phyloP scores from a whole-genome alignment of 306 rosid species.

The Vicia villosa region DNA sequence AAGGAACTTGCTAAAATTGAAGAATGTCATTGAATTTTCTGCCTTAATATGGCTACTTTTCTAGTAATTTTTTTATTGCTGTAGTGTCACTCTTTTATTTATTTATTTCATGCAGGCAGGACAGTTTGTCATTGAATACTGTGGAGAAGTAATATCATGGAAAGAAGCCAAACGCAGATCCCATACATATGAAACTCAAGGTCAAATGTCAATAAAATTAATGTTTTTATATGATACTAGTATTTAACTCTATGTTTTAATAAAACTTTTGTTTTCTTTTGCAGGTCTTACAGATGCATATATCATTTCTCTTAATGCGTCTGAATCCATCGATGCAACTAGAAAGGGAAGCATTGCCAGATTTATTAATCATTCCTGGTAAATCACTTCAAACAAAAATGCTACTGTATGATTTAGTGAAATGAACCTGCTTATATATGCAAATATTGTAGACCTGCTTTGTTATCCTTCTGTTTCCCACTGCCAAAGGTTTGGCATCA shows the following conservation, averaged over 20 bases:
- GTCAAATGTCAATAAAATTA: constrained; percentile 43
- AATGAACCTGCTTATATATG: constrained; percentile 12
- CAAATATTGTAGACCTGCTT: constrained; percentile 27
- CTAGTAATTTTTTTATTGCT: constrained; percentile 17
- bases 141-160: constrained; percentile 97
- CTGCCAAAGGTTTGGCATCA: constrained; percentile 42
- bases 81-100: constrained; percentile 20
- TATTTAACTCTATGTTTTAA: constrained; percentile 27
- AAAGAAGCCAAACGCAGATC: constrained; percentile 94
- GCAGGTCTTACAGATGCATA: constrained; percentile 92
- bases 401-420: constrained; percentile 20
- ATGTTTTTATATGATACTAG: constrained; percentile 29
- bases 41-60: constrained; percentile 9
- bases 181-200: constrained; percentile 81
- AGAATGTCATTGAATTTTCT: constrained; percentile 28
- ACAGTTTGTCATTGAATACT: constrained; percentile 82
- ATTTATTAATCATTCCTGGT: constrained; percentile 98
- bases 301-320: constrained; percentile 84
- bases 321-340: constrained; percentile 95
- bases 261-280: constrained; percentile 35
- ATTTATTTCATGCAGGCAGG: constrained; percentile 59
- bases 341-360: constrained; percentile 91
- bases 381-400: constrained; percentile 44
- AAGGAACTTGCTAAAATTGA: constrained; percentile 7
- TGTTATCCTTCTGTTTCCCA: constrained; percentile 34